Conservation (phyloP, 345 rosid species). For the Turnera subulata region DNA sequence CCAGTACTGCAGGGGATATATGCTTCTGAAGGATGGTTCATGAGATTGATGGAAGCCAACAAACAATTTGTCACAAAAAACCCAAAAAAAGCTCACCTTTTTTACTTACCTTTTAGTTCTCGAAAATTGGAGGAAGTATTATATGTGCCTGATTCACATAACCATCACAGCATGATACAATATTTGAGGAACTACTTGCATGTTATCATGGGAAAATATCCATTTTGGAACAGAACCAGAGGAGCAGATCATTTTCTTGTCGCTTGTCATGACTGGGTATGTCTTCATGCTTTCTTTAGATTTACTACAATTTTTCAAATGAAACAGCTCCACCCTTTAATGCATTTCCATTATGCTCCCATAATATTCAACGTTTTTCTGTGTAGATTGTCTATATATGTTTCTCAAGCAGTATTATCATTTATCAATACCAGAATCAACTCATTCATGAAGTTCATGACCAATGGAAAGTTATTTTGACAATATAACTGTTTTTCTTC, state of each 20-base stretch:
- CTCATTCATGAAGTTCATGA: no score
- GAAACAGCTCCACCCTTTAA: no score
- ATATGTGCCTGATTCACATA: conserved; percentile 71
- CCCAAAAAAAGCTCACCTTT: conserved; percentile 71
- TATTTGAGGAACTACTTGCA: conserved; percentile 62
- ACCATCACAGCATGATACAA: conserved; percentile 51
- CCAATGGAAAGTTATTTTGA: no score
- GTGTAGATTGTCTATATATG: neutral
- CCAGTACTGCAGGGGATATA: conserved; percentile 81
- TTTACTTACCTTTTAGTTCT: conserved; percentile 90
- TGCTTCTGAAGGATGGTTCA: conserved; percentile 99
- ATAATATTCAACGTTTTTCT: no score
- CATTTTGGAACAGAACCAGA: conserved; percentile 84
- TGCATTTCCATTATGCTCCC: no score
- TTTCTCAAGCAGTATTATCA: no score
- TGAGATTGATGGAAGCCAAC: conserved; percentile 72
- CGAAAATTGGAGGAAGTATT: conserved; percentile 65
- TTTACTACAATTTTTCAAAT: neutral
- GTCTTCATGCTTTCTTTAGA: conserved; percentile 14
- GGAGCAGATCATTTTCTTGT: conserved; percentile 93
- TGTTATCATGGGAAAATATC: conserved; percentile 53
- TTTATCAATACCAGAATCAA: no score
- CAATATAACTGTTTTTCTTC: no score
- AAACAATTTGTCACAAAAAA: conserved; percentile 56
- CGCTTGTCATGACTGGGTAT: conserved; percentile 99